Base-by-base conservation (phyloP, 2,329 filamentous ascomycete genomes). In the Metarhizium guizhouense region DNA sequence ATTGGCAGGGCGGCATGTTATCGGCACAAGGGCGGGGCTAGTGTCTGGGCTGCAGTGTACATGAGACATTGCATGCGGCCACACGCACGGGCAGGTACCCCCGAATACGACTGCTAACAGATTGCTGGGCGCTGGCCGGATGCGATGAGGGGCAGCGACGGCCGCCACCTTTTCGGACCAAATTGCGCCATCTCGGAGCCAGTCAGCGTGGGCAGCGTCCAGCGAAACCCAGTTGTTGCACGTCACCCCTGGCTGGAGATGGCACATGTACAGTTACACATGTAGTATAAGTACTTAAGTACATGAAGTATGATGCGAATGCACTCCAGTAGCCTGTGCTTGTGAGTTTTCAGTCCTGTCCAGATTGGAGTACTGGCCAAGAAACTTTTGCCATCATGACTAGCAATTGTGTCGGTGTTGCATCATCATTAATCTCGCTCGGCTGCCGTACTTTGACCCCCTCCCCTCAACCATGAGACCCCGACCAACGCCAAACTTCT, bases 141-240 rank as follows among this genome's bases (percentile, higher is more conserved):
- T 36, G 52, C 36, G 47, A 45, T 55, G 47, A 51, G 55, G 25
- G 55, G 52, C 36, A 20, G 18, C 36, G 30, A 52, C 20, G 45
- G 25, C 45, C 7, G 20, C 50, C n/a, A 42, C 50, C 50, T 43
- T 36, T 45, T 4, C n/a, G 36, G 47, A 25, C 52, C 20, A 51
- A 30, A 58, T 58, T 58, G 54, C 56, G 56, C 56, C 51, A 58
- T 58, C 54, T 20, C 38, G 25, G 30, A 34, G 29, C 42, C 16
- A 49, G 34, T 53, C 36, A 47, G 42, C 51, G 30, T 36, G 38
- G 48, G 3, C 32, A 34, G 32, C 32, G 3, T 7, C 6, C 7
- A 7, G 10, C 32, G 32, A 11, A 11, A 34, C 25, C 25, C 25
- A 25, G 25, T 25, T 25, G 25, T 25, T 25, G 25, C 25, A 25